These are phyloP conservation scores for Epichloe typhina DNA, from an alignment of 2,329 filamentous ascomycete genomes.

Conservation along the genomic window DNA sequence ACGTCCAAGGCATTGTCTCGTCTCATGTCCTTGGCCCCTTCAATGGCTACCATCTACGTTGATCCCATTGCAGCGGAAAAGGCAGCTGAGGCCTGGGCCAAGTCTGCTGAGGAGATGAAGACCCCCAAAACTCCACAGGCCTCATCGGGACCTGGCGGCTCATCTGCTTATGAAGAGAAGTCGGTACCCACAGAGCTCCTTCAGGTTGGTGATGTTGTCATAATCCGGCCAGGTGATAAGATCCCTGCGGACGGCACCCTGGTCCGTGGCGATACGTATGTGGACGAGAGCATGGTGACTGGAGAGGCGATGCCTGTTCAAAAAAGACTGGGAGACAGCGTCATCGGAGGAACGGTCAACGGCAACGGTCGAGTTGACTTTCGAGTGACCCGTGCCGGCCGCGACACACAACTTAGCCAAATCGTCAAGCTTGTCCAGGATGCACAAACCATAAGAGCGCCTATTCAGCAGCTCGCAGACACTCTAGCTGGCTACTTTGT, in stretches of 20 bases:
- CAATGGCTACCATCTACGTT: constrained; percentile 91
- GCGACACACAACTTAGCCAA: constrained; percentile 92
- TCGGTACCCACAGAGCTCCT: constrained; percentile 89
- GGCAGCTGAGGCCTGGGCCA: constrained; percentile 62
- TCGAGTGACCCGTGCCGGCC: constrained; percentile 78
- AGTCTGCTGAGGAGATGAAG: constrained; percentile 16
- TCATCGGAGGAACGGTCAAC: constrained; percentile 94
- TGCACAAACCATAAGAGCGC: constrained; percentile 85
- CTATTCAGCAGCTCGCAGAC: constrained; percentile 88
- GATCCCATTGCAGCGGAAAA: constrained; percentile 92
- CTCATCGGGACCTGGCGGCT: constrained; percentile 28
- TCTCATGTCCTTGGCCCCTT: constrained; percentile 90
- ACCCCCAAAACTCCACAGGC: constrained; percentile 30
- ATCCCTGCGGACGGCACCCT: constrained; percentile 86
- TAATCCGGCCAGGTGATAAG: constrained; percentile 89
- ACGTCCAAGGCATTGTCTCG: constrained; percentile 87
- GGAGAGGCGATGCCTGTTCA: constrained; percentile 92
- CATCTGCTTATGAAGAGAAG: constrained; percentile 59
- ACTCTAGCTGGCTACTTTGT: constrained; percentile 88
- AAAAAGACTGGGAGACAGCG: constrained; percentile 58
- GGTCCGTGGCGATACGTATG: constrained; percentile 79
- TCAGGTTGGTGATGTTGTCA: constrained; percentile 84
- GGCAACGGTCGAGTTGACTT: constrained; percentile 86
- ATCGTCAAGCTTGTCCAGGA: constrained; percentile 98
- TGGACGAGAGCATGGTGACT: constrained; percentile 98